Percentiles rank a stretch among this genome's conserved stretches.
phyloP scores from a whole-genome alignment of 495 filamentous ascomycete species.

The Parathielavia hyrcaniae region DNA sequence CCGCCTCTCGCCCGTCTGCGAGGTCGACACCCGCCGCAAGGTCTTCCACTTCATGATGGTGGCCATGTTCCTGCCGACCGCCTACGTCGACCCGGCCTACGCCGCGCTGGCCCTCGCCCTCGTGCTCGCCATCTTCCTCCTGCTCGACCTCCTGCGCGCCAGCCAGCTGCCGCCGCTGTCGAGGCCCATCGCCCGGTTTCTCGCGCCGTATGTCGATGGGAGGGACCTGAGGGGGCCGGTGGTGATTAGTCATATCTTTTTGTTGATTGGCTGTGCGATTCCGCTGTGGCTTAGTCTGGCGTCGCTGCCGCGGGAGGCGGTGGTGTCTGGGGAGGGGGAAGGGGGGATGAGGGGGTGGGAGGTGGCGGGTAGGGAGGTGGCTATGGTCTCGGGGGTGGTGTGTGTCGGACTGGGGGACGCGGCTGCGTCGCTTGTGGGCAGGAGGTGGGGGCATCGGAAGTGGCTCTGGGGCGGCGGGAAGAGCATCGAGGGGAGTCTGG shows the following conservation, averaged over 20 bases:
- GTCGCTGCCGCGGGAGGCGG: constrained; percentile 49
- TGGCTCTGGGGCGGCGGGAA: constrained; percentile 98
- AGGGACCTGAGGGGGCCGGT: constrained; percentile 88
- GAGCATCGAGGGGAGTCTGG: constrained; percentile 82
- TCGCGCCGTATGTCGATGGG: constrained; percentile 92
- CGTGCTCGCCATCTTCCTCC: constrained; percentile 71
- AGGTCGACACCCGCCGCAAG: constrained; percentile 96
- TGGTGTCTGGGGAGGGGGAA: background rate
- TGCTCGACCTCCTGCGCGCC: constrained; percentile 83
- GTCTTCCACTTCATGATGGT: constrained; percentile 99
- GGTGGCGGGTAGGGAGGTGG: constrained; percentile 60
- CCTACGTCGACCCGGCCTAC: constrained; percentile 79
- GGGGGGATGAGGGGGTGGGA: constrained; percentile 65
- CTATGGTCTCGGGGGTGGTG: constrained; percentile 83
- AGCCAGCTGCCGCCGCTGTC: constrained; percentile 86
- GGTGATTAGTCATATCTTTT: constrained; percentile 91
- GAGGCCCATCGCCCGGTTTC: constrained; percentile 70
- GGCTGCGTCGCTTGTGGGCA: constrained; percentile 83
- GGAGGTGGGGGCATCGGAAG: constrained; percentile 79
- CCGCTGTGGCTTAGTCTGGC: constrained; percentile 85
- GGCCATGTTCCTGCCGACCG: constrained; percentile 81
- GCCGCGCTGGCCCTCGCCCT: constrained; percentile 68
- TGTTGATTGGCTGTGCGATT: constrained; percentile 92
- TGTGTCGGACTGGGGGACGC: constrained; percentile 96
- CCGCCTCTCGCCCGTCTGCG: constrained; percentile 59